Evolutionary conservation across 2,329 filamentous ascomycete species (phyloP), one percentile per base, ranked within the genome.

Genomic region (Xylaria polymorpha): DNA sequence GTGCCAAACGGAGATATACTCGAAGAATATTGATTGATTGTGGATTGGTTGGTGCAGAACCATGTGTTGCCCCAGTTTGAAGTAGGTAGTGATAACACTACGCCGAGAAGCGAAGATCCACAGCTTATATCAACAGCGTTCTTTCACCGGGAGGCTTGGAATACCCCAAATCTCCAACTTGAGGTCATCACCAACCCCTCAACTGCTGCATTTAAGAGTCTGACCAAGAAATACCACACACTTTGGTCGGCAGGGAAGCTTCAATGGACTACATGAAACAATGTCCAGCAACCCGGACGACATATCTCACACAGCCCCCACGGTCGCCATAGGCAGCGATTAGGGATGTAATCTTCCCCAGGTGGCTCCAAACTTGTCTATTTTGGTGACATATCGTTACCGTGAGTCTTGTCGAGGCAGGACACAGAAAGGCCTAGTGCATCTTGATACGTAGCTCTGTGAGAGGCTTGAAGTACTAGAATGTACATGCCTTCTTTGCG

Each of bases 101-200:
- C 25, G 41, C 32, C 43, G 41, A 56, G 53, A 51, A 39, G 53
- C 9, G 10, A 25, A 64, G 63, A 64, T 65, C 70, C 70, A 70
- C 68, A 72, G 46, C 68, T 61, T 60, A 60, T 60, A 62, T 61
- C 29, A 64, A 57, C 59, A 59, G 35, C 50, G 29, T 51, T 37
- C 44, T 39, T 62, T 53, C 12, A 35, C 35, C 39, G n/a, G 37
- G 50, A 50, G 20, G 32, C 22, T 51, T 53, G 41, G 43, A 41
- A 35, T 9, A 10, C 53, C 32, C 56, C 64, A 44, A 66, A 66
- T 66, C 56, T 63, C 68, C 65, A 68, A 71, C 53, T 61, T 68
- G 68, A 70, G 57, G 70, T 44, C 37, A 71, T 71, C 70, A 61
- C 65, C 65, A 71, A 67, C 59, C 29, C 55, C 29, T 22, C 20